These are phyloP conservation scores for Gracilaria domingensis DNA, from an alignment of 23 red algal genomes.

Conservation along the genomic window DNA sequence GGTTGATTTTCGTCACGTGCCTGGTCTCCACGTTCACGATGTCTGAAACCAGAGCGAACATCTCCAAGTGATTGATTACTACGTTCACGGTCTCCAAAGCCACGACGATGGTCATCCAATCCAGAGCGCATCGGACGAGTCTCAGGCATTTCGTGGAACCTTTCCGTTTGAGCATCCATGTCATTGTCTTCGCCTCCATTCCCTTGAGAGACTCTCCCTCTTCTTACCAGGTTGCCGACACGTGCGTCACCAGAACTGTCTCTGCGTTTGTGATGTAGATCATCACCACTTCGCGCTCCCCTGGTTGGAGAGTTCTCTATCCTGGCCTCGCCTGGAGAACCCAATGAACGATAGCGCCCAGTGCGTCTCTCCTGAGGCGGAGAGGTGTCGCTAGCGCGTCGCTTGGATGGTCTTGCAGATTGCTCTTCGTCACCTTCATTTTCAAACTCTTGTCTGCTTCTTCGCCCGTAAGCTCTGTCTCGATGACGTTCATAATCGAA, in stretches of 20 bases:
- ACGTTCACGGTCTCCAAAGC: background rate
- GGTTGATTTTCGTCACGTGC: background rate
- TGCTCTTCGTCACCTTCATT: background rate
- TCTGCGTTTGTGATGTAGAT: background rate
- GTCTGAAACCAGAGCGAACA: background rate
- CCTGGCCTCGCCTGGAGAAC: background rate
- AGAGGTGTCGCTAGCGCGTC: background rate
- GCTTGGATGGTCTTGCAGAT: background rate
- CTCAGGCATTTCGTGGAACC: background rate
- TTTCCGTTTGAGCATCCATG: background rate
- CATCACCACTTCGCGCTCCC: background rate
- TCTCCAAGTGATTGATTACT: background rate
- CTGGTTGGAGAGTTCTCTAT: background rate
- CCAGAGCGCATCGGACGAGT: background rate
- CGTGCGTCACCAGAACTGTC: background rate
- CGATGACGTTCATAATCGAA: background rate
- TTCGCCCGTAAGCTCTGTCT: constrained; percentile 10
- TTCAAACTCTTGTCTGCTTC: background rate
- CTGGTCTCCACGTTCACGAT: background rate
- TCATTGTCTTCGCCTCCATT: background rate
- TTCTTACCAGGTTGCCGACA: background rate
- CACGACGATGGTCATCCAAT: background rate
- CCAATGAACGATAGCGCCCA: background rate
- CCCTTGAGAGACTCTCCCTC: background rate
- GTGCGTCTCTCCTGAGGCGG: background rate